Conservation (phyloP, 345 rosid species). For the Adansonia digitata region DNA sequence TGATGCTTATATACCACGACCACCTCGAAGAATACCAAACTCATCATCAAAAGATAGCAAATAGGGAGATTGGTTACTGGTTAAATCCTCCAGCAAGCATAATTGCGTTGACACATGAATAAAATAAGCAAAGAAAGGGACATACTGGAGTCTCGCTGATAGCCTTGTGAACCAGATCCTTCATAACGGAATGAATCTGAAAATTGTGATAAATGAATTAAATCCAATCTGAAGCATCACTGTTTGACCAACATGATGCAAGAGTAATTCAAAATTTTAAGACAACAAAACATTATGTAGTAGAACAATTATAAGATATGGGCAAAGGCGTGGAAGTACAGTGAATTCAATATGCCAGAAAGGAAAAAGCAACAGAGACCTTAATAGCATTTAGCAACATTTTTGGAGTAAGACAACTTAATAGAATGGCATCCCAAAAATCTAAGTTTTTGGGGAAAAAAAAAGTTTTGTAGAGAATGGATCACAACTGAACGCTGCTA, state of each 20-base stretch:
- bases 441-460: neutral
- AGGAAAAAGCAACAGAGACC: neutral
- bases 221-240: neutral
- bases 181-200: conserved; percentile 86
- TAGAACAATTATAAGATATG: neutral
- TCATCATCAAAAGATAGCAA: neutral
- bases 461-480: neutral
- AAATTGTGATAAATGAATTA: conserved; percentile 14
- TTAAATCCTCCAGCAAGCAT: neutral
- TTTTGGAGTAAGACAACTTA: neutral
- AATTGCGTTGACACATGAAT: neutral
- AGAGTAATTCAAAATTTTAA: neutral
- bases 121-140: conserved; percentile 18
- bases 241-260: neutral
- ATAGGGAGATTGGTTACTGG: neutral
- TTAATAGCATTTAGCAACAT: neutral
- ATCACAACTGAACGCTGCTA: neutral
- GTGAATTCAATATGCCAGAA: too few relatives aligned
- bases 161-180: conserved; percentile 97
- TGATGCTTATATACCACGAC: neutral
- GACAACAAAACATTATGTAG: neutral
- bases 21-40: neutral
- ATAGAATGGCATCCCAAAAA: neutral
- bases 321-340: too few relatives aligned
- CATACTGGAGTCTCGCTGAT: conserved; percentile 79